A percentile compares a stretch with the other conserved stretches of the same genome.
Evolutionary conservation across 441 rosid genomes (phyloP).

Genomic region (Populus trichocarpa): DNA sequence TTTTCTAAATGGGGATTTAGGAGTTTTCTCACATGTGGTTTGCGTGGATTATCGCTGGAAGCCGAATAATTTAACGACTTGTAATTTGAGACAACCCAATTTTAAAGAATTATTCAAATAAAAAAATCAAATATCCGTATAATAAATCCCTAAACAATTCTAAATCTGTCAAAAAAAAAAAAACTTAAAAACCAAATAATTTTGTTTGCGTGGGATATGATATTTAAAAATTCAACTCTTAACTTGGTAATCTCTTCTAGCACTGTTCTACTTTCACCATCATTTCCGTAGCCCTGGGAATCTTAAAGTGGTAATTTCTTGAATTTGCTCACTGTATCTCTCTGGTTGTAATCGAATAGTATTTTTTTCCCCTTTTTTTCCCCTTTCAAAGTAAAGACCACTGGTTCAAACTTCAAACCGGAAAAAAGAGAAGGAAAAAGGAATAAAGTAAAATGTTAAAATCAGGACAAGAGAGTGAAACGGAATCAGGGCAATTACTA

Average conservation of each 20-base stretch:
- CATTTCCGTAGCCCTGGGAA: not conserved
- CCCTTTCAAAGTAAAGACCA: not conserved
- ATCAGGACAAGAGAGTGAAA: too few species aligned
- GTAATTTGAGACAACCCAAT: rapidly evolving
- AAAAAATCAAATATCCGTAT: too few species aligned
- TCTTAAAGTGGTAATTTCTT: not conserved
- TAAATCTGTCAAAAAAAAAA: too few species aligned
- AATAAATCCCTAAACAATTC: too few species aligned
- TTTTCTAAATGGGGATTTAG: rapidly evolving
- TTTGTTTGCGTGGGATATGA: too few species aligned
- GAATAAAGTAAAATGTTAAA: not conserved
- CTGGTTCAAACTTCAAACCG: not conserved
- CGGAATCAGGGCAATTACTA: too few species aligned
- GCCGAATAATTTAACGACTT: too few species aligned
- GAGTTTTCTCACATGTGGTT: too few species aligned
- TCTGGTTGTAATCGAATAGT: not conserved
- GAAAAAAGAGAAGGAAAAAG: not conserved
- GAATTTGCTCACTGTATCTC: not conserved
- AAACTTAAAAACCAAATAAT: too few species aligned
- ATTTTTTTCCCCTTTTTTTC: too few species aligned
- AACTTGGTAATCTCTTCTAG: not conserved
- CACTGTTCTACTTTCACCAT: not conserved
- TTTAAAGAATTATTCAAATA: too few species aligned
- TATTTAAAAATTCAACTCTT: not conserved
- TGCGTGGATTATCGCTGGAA: rapidly evolving